Conservation (phyloP, 768 basidiomycete species). For the Cystofilobasidium bisporidii region DNA sequence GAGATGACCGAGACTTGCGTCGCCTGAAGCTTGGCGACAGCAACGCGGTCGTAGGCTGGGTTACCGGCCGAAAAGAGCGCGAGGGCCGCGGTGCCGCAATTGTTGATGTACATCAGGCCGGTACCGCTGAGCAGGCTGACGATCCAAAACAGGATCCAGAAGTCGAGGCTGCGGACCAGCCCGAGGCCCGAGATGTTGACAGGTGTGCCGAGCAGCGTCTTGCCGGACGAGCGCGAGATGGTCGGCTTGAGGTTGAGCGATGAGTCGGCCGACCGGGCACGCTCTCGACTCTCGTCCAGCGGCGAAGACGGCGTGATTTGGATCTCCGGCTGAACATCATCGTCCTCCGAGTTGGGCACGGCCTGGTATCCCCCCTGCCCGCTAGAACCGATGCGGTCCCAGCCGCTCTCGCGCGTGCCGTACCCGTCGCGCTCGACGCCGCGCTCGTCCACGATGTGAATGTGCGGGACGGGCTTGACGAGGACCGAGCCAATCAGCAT, state of each 20-base stretch:
- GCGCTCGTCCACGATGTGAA: background rate
- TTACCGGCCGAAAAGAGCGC: conserved; percentile 56
- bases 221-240: conserved; percentile 4
- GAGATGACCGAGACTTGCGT: conserved; percentile 75
- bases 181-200: conserved; percentile 43
- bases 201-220: background rate
- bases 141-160: conserved; percentile 51
- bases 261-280: background rate
- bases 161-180: conserved; percentile 51
- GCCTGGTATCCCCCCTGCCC: background rate
- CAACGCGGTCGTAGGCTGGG: conserved; percentile 55
- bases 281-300: too few relatives aligned
- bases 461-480: conserved; percentile 55
- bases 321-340: background rate
- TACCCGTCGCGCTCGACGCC: background rate
- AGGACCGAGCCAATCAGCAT: conserved; percentile 70
- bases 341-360: conserved; percentile 7
- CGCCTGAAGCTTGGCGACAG: conserved; percentile 66
- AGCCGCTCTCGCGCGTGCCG: conserved; percentile 2
- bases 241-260: background rate
- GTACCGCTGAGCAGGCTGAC: conserved; percentile 56
- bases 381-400: conserved; percentile 15
- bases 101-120: conserved; percentile 78
- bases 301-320: background rate
- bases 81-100: conserved; percentile 64